A percentile compares a stretch with the other conserved stretches of the same genome.
phyloP scores from a whole-genome alignment of 2,329 filamentous ascomycete genomes.

The Apiospora hydei region DNA sequence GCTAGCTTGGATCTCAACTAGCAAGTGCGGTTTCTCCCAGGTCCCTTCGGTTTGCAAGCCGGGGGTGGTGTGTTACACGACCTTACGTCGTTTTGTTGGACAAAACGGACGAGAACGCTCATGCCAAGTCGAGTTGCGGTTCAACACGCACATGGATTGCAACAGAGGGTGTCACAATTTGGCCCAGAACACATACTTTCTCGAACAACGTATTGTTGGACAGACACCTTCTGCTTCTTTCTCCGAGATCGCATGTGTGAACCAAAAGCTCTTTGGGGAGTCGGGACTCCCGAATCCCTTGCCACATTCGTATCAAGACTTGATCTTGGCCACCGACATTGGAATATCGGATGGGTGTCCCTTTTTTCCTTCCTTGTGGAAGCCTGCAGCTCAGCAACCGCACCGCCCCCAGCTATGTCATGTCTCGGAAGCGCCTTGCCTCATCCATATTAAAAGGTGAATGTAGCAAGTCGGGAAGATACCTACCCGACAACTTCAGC shows the following conservation, averaged over 20 bases:
- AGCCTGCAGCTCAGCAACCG: background rate
- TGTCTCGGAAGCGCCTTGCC: constrained; percentile 22
- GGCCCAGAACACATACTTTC: background rate
- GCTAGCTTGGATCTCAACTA: background rate
- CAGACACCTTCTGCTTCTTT: background rate
- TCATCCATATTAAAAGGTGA: background rate
- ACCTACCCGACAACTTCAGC: background rate
- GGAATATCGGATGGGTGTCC: background rate
- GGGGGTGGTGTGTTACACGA: constrained; percentile 4
- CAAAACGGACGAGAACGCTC: background rate
- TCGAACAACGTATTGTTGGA: background rate
- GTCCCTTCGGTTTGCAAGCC: background rate
- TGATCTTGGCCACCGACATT: background rate
- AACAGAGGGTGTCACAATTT: constrained; percentile 6
- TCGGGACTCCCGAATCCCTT: background rate
- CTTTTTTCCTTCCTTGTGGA: background rate
- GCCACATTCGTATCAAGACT: background rate
- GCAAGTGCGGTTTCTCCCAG: background rate
- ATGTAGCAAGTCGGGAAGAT: background rate
- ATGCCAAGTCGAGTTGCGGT: constrained; percentile 8
- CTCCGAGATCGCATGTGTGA: background rate
- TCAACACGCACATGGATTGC: background rate
- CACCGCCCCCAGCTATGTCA: background rate
- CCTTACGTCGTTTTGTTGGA: background rate
- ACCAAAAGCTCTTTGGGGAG: background rate